Evolutionary conservation across 73 alveolate species (phyloP), one percentile per base, ranked within the genome.

Genomic region (Paraurostyla sp.): DNA sequence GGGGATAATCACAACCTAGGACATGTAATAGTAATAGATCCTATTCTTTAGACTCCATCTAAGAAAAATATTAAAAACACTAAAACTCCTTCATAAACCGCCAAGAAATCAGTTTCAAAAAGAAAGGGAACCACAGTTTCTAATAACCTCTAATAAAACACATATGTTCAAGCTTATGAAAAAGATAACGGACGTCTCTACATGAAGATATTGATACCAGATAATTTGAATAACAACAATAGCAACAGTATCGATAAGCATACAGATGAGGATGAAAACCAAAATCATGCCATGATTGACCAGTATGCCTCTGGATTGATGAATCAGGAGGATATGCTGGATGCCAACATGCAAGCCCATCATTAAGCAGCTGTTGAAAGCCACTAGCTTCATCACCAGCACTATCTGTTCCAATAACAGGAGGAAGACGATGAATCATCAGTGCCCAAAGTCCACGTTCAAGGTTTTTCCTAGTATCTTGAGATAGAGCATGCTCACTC

Each of bases 401-500:
- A 65, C 58, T 65, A 65, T 58, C 46, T 65, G 6, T 65, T 65
- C 38, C 60, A 42, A 6, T 38, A 25, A 38, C 40, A 65, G 7
- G 82, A 65, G 54, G 46, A 38, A 35, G 82, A 65, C 6, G 82
- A 65, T 13, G 82, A 65, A 13, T 58, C 35, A 15, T 6, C 82
- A 22, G 82, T 65, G 7, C 82, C 82, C 13, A 65, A 65, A 22
- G 82, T 38, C 41, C 56, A 32, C 58, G 25, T 20, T 15, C 6
- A 65, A 22, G 82, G 82, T 7, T 65, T 65, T 38, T 22, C 82
- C 29, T 30, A 65, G 23, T 65, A 65, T 65, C 36, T 65, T 11
- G 82, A 65, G 23, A 65, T 65, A 38, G 82, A 65, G 82, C 82
- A 65, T 22, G 35, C 82, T 13, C 82, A 65, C 82, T 65, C 82